Evolutionary conservation across 768 basidiomycete genomes (phyloP), one percentile per base, ranked within the genome.

Genomic region (Tulasnella sp.): DNA sequence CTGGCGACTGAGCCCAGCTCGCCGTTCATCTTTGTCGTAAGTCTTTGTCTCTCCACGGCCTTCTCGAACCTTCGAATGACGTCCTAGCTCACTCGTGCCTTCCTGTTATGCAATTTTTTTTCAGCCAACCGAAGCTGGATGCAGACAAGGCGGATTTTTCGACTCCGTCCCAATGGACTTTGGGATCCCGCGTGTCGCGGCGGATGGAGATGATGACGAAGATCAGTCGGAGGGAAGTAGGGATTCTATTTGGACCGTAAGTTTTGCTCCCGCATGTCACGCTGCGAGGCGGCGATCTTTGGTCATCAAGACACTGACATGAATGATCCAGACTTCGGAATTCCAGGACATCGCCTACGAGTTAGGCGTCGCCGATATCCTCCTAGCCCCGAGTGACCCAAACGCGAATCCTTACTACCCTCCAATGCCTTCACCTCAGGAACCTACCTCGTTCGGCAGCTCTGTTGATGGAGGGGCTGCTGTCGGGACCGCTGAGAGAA

Each of bases 111-210:
- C 34, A 14, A 34, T 68, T 68, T 68, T 36, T 36, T 68, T n/a
- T n/a, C n/a, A 68, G 62, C 62, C 62, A 68, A 68, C 62, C 9
- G 44, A 40, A 40, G 73, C 44, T 74, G 73, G 73, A 40, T 74
- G 73, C 44, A 40, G 73, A 40, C 73, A 74, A 40, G 73, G 73
- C 44, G 73, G 73, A 46, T 74, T 34, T 38, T 74, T 74, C 38
- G 73, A 74, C 21, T 14, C 73, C 0, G 44, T 74, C 73, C 4
- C 44, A 40, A 18, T 74, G 38, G 73, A 74, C 24, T 74, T 74
- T 38, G 73, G 18, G 31, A 46, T 74, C 27, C 73, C 73, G 39
- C 38, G 19, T 18, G 73, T 74, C 5, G 73, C 44, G 38, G 38
- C 38, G 38, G 73, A 40, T 27, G 73, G 34, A 19, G 44, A 74